These are phyloP conservation scores for Coprinopsis sp. DNA, from an alignment of 768 basidiomycete genomes.

Conservation along the genomic window DNA sequence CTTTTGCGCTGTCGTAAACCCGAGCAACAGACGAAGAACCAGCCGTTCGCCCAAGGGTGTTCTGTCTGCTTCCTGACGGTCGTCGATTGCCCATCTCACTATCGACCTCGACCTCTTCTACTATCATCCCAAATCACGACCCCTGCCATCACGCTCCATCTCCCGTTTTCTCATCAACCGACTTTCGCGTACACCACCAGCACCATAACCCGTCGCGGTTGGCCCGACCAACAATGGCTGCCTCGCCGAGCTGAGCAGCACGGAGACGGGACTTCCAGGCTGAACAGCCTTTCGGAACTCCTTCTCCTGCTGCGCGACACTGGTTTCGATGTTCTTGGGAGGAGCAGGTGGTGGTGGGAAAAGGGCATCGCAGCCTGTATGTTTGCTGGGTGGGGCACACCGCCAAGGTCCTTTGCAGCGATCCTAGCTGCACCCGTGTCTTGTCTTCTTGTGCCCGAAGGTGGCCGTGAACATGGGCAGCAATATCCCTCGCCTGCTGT, in stretches of 20 bases:
- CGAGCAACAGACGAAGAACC: neutral
- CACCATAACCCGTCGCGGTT: conserved; percentile 16
- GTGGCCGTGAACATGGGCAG: neutral
- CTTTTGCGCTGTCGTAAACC: conserved; percentile 18
- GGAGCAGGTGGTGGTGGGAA: no score
- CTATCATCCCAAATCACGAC: conserved; percentile 43
- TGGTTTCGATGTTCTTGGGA: conserved; percentile 49
- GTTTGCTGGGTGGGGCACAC: no score
- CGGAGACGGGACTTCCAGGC: conserved; percentile 91
- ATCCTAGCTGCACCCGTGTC: no score
- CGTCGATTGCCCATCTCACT: neutral
- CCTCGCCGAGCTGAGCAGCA: conserved; percentile 81
- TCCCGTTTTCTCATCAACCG: conserved; percentile 49
- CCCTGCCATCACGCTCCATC: conserved; percentile 33
- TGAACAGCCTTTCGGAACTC: conserved; percentile 97
- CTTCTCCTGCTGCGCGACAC: conserved; percentile 82
- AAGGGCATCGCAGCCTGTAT: no score
- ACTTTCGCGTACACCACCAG: conserved; percentile 30
- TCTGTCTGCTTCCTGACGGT: no score
- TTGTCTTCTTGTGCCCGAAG: no score
- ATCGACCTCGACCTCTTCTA: conserved; percentile 26
- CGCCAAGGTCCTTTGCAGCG: conserved; percentile 12
- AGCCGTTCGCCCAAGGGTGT: no score
- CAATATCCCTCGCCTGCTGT: neutral
- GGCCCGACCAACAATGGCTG: conserved; percentile 78